A percentile compares a stretch with the other conserved stretches of the same genome.
phyloP scores from a whole-genome alignment of 768 basidiomycete species.

The Grammothele lineata region DNA sequence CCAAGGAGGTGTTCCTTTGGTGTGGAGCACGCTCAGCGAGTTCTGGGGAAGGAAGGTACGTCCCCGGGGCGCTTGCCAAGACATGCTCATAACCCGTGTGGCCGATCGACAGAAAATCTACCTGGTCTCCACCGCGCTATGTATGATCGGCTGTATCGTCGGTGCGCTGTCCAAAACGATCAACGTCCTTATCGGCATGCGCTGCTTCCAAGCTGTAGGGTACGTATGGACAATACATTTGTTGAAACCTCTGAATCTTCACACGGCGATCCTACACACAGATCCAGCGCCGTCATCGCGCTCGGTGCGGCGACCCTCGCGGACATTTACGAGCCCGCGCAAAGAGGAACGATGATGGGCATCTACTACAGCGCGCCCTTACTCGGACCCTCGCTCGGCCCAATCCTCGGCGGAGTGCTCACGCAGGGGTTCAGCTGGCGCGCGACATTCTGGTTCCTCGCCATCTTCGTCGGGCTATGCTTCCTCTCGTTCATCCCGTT shows the following conservation, averaged over 20 bases:
- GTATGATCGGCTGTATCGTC: slow-evolving; percentile 50
- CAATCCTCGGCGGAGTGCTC: slow-evolving; percentile 65
- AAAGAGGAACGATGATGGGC: slow-evolving; percentile 79
- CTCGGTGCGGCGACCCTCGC: slow-evolving; percentile 77
- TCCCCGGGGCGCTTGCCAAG: neutral
- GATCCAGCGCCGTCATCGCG: slow-evolving; percentile 61
- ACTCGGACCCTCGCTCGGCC: slow-evolving; percentile 65
- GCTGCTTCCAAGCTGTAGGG: slow-evolving; percentile 66
- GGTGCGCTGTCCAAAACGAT: slow-evolving; percentile 55
- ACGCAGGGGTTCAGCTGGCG: slow-evolving; percentile 73
- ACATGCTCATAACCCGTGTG: neutral
- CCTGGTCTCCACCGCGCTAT: slow-evolving; percentile 46
- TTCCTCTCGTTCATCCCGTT: slow-evolving; percentile 61
- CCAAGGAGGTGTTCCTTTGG: slow-evolving; percentile 62
- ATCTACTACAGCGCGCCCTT: slow-evolving; percentile 77
- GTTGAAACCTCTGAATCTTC: too few relatives aligned
- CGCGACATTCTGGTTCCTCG: slow-evolving; percentile 79
- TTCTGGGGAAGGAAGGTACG: slow-evolving; percentile 69
- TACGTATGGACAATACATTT: too few relatives aligned
- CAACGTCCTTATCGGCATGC: slow-evolving; percentile 59
- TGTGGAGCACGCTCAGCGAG: slow-evolving; percentile 71
- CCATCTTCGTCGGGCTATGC: slow-evolving; percentile 53
- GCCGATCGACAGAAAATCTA: slow-evolving; percentile 43
- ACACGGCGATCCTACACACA: slow-evolving; percentile 17
- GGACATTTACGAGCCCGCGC: slow-evolving; percentile 70